Conservation (phyloP, 306 rosid species). For the Dryas octopetala region DNA sequence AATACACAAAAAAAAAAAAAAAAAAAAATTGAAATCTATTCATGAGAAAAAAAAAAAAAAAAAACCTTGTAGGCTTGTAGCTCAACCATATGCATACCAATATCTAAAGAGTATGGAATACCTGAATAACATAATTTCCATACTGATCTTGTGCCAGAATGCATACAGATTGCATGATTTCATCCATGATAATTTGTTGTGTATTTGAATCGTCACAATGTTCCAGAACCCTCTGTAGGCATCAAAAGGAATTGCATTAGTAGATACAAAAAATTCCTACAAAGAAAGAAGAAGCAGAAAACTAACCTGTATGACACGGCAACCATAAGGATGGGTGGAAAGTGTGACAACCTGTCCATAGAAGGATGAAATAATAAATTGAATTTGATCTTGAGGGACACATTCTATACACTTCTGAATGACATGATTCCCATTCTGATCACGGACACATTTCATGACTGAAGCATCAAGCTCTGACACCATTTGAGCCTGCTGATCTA, state of each 20-base stretch:
- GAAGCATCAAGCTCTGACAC: conserved; percentile 88
- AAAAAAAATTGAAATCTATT: neutral
- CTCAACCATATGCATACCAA: neutral
- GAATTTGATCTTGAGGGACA: conserved; percentile 83
- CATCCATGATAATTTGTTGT: conserved; percentile 83
- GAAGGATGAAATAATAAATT: conserved; percentile 82
- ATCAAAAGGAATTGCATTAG: conserved; percentile 37
- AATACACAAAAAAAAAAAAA: neutral
- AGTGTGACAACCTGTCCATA: conserved; percentile 91
- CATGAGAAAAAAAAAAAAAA: neutral
- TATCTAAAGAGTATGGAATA: conserved; percentile 23
- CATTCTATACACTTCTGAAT: conserved; percentile 93
- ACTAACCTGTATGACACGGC: conserved; percentile 94
- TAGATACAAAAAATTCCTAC: conserved; percentile 10
- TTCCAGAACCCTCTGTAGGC: conserved; percentile 90
- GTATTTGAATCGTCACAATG: conserved; percentile 76
- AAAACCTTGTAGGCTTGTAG: neutral
- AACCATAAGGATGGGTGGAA: conserved; percentile 97
- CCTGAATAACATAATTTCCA: conserved; percentile 99
- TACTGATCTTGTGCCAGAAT: conserved; percentile 91
- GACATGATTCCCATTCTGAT: conserved; percentile 97
- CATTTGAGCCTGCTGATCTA: conserved; percentile 80
- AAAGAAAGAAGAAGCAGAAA: conserved; percentile 12
- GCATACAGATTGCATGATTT: conserved; percentile 90
- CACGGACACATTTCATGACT: conserved; percentile 87